Evolutionary conservation across 2,329 filamentous ascomycete species (phyloP), one percentile per base, ranked within the genome.

Genomic region (Colletotrichum lindemuthianum): DNA sequence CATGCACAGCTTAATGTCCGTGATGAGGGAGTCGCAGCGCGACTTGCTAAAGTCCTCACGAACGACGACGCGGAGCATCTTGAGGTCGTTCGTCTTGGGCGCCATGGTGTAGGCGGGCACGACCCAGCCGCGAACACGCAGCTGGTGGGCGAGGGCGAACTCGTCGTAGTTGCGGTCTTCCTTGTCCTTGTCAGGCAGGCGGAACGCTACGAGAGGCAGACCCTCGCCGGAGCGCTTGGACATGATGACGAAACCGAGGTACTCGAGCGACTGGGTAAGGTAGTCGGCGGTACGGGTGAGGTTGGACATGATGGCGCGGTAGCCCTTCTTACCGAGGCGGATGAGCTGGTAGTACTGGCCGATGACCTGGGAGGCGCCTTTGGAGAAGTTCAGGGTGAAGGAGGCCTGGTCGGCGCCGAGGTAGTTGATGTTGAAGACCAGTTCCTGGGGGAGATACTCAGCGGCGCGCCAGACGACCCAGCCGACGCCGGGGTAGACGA

Each of bases 381-480:
- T 97, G 74, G 92, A 96, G 83, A 98, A 98, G 84, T 98, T 98
- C 65, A 98, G 88, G 0, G 95, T 97, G 81, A 97, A 97, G 3
- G 93, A 97, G 2, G 93, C 91, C 77, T 98, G 95, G 74, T 97
- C 93, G 10, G 95, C 94, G 53, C 95, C 95, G 6, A 97, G 90
- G 80, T 98, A 98, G 85, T 97, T 97, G 86, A 98, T 97, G 85
- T 97, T 97, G 87, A 98, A 98, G 72, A 98, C 93, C 24, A 97
- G 89, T 73, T 97, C 94, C 74, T 95, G 86, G 8, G 95, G 95
- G 3, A 97, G 86, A 78, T 85, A 96, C 76, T 96, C 90, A 54
- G 92, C 87, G 43, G 88, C 87, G 51, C 94, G 88, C 93, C 94
- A 97, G 69, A 97, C 84, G 10, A 95, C 89, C 95, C 95, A 98